Percentiles rank a stretch among this genome's conserved stretches.
Evolutionary conservation across 306 rosid genomes (phyloP).

Genomic region (Cucumis hystrix): DNA sequence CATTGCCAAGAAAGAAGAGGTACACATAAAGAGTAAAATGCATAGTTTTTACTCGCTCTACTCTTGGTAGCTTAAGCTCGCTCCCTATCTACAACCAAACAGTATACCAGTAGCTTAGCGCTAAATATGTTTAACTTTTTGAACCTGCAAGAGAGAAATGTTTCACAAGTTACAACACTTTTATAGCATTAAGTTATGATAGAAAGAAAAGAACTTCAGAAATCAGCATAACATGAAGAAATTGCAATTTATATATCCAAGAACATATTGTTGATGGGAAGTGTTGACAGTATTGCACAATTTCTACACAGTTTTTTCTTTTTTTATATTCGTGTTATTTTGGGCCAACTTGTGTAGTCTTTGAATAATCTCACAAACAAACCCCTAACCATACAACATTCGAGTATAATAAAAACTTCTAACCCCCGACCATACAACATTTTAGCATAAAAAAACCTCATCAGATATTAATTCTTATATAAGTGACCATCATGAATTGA

Average conservation of each 20-base stretch:
- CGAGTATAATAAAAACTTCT: no score
- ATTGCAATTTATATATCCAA: not conserved
- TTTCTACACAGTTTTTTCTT: no score
- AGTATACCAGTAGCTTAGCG: not conserved
- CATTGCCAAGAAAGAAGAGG: not conserved
- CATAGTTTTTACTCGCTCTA: not conserved
- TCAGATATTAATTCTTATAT: no score
- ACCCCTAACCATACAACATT: no score
- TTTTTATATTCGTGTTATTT: no score
- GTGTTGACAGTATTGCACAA: not conserved
- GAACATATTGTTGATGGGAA: not conserved
- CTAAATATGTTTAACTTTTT: not conserved
- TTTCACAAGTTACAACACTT: not conserved
- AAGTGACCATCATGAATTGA: no score
- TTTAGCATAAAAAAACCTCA: no score
- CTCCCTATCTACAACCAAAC: not conserved
- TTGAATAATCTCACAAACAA: no score
- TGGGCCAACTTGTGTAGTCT: no score
- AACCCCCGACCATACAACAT: no score
- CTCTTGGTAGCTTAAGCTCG: not conserved
- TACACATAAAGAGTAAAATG: not conserved
- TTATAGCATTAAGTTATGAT: not conserved
- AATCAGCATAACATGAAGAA: not conserved
- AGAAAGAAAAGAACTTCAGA: not conserved
- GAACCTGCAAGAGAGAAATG: constrained; percentile 6